These are phyloP conservation scores for Mycena epipterygia DNA, from an alignment of 768 basidiomycete genomes.

Conservation along the genomic window DNA sequence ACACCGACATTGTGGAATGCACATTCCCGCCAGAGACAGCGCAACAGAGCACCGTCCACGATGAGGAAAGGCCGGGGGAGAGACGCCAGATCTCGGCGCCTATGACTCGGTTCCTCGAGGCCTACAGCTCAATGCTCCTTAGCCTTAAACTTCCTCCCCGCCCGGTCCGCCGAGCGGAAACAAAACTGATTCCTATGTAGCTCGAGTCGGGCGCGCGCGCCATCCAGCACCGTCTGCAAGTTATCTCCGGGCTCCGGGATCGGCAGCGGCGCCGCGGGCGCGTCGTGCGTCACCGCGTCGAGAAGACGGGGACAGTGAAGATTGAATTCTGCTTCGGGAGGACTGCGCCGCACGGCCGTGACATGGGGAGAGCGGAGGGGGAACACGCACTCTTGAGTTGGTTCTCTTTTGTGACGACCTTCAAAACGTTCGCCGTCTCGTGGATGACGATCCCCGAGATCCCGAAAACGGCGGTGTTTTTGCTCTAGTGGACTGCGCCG, in stretches of 20 bases:
- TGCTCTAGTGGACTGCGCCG: slow-evolving; percentile 75
- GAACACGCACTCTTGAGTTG: slow-evolving; percentile 79
- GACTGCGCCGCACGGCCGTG: slow-evolving; percentile 56
- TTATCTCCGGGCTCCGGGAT: slow-evolving; percentile 33
- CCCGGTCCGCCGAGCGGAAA: slow-evolving; percentile 85
- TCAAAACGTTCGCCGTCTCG: slow-evolving; percentile 92
- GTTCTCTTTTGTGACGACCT: slow-evolving; percentile 78
- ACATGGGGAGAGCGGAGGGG: no score
- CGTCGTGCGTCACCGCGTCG: slow-evolving; percentile 53
- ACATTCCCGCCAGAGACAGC: no score
- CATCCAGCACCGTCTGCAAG: slow-evolving; percentile 67
- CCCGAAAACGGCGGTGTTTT: slow-evolving; percentile 82
- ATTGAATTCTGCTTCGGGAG: slow-evolving; percentile 83
- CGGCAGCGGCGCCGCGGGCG: slow-evolving; percentile 43
- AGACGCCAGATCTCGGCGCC: no score
- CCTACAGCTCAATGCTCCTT: slow-evolving; percentile 86
- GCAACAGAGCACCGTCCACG: no score
- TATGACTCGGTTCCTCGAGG: no score
- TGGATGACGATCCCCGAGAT: slow-evolving; percentile 87
- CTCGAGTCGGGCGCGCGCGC: slow-evolving; percentile 79
- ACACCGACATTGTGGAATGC: no score
- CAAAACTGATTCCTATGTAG: slow-evolving; percentile 90
- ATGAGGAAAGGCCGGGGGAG: no score
- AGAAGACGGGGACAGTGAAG: slow-evolving; percentile 83
- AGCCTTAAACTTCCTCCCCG: slow-evolving; percentile 87